Evolutionary conservation across 2,329 filamentous ascomycete genomes (phyloP).

Genomic region (Cryphonectria naterciae): DNA sequence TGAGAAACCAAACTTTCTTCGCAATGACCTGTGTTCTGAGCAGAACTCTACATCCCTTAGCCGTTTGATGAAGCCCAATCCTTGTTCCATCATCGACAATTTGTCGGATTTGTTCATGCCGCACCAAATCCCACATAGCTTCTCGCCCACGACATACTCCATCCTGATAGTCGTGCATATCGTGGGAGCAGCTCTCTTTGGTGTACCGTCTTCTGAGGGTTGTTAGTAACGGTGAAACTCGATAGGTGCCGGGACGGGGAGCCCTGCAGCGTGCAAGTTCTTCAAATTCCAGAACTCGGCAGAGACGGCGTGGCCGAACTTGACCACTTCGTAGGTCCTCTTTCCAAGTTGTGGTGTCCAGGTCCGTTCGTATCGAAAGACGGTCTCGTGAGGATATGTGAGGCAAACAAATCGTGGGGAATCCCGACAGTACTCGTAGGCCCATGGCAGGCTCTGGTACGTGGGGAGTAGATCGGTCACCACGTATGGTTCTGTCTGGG

Average conservation of each 20-base stretch:
- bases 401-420: conserved; percentile 3
- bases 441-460: not conserved
- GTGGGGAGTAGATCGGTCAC: not conserved
- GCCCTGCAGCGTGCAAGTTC: not conserved
- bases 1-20: not conserved
- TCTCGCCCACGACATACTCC: conserved; percentile 1
- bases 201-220: not conserved
- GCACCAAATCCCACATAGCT: not conserved
- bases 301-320: not conserved
- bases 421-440: not conserved
- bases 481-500: not conserved
- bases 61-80: not conserved
- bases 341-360: not conserved
- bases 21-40: not conserved
- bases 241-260: not conserved
- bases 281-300: not conserved
- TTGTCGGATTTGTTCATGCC: not conserved
- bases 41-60: not conserved
- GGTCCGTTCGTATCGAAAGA: conserved; percentile 1
- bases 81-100: not conserved
- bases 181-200: not conserved
- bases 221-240: not conserved
- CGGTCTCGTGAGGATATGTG: not conserved
- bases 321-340: conserved; percentile 5
- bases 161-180: not conserved